These are phyloP conservation scores for Salix caprea DNA, from an alignment of 345 rosid species.

Conservation along the genomic window DNA sequence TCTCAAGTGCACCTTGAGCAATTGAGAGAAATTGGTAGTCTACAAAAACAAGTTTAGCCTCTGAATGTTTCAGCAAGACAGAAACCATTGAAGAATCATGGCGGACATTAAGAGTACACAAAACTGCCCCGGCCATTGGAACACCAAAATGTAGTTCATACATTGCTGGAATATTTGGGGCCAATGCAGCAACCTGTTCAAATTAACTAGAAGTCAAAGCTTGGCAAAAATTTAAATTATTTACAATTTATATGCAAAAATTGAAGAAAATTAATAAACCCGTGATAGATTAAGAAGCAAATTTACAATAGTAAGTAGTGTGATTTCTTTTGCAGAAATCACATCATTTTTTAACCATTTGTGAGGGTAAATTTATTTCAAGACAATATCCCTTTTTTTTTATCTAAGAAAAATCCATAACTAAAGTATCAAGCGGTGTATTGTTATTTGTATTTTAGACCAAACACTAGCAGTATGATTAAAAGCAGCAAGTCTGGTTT, in stretches of 20 bases:
- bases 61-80: constrained; percentile 47
- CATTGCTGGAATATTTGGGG: constrained; percentile 56
- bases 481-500: neutral
- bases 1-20: constrained; percentile 45
- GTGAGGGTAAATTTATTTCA: neutral
- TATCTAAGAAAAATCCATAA: neutral
- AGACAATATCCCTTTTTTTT: neutral
- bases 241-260: neutral
- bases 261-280: neutral
- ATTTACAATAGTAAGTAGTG: neutral
- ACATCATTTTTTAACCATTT: neutral
- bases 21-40: constrained; percentile 43
- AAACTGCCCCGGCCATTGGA: constrained; percentile 64
- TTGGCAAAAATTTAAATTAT: neutral
- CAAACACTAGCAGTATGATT: neutral
- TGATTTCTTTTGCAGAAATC: neutral
- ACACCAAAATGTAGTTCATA: constrained; percentile 66
- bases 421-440: neutral
- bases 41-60: constrained; percentile 47
- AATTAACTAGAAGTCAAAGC: neutral
- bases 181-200: constrained; percentile 54
- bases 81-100: constrained; percentile 48
- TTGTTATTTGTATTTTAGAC: neutral
- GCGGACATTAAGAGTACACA: constrained; percentile 55
- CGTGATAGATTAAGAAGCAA: neutral